Base-by-base conservation (phyloP, 1,284 basidiomycete species). In the Trichosporon coremiiforme region DNA sequence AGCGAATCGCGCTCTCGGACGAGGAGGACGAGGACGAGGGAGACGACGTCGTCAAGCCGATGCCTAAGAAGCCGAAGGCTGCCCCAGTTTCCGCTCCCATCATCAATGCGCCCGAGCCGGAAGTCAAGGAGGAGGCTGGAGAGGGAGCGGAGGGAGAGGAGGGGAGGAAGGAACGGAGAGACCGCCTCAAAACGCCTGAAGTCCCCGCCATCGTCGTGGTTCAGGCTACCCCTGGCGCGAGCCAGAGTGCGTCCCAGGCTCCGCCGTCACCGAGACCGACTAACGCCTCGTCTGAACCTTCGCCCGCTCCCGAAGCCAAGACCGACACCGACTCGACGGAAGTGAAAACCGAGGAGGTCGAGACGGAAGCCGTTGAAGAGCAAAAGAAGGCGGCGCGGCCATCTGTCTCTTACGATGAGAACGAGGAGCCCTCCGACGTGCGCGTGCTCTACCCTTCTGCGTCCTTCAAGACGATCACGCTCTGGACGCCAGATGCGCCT, bases 401-500 rank as follows among this genome's bases (percentile, higher is more conserved):
- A n/a, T 20, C 20, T 12, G 17, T 41, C 45, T 1, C 25, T 33
- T 10, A n/a, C n/a, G 36, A 65, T 15, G 9, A 2, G 35, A 10
- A 15, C 62, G 31, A 57, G 22, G 17, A 53, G 25, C 33, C 57
- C 15, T 13, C 50, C 1, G 67, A 65, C 25, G 35, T 47, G 17
- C 70, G 81, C 38, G 57, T 75, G 0, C 72, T 82, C 9, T 13
- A 38, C n/a, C 80, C 81, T 9, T 62, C 68, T 2, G 70, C 76
- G 22, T 64, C 66, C 7, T 82, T 82, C 63, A 38, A 62, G 1
- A n/a, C 31, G 2, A 77, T 81, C 66, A 78, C 70, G 47, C 76
- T 82, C 10, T 82, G 80, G 77, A 81, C 79, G 17, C 75, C 80
- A 1, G 81, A 82, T 67, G 79, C 72, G 47, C 75, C 78, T 1